Evolutionary conservation across 2,329 filamentous ascomycete genomes (phyloP).

Genomic region (Leptographium radiaticola): DNA sequence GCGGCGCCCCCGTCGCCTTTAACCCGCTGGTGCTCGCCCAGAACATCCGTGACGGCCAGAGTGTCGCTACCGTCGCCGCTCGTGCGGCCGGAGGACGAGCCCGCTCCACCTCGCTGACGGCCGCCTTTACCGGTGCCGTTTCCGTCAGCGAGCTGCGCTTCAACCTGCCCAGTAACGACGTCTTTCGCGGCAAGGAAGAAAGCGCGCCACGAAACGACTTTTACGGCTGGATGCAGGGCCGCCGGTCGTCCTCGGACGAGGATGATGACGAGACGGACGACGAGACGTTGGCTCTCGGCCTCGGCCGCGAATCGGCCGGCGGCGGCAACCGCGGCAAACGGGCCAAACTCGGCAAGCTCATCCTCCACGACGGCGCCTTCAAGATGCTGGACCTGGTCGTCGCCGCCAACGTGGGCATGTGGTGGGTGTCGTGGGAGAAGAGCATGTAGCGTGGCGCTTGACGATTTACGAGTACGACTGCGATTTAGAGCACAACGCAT

Average conservation of each 20-base stretch:
- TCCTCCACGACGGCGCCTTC: conserved; percentile 76
- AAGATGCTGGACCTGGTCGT: conserved; percentile 94
- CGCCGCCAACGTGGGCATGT: conserved; percentile 80
- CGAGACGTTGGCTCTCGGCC: conserved; percentile 35
- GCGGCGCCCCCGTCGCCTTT: conserved; percentile 18
- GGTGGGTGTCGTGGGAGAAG: conserved; percentile 79
- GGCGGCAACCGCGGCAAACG: conserved; percentile 75
- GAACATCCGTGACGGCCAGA: conserved; percentile 16
- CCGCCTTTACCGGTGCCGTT: conserved; percentile 23
- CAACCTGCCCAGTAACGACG: conserved; percentile 57
- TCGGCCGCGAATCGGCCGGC: conserved; percentile 74
- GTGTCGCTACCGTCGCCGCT: conserved; percentile 13
- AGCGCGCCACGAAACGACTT: conserved; percentile 5
- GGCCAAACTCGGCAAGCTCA: conserved; percentile 87
- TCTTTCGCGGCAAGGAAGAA: conserved; percentile 19
- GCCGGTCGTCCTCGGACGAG: conserved; percentile 10
- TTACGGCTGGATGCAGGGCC: conserved; percentile 22
- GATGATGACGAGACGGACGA: conserved; percentile 20
- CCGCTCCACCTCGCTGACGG: conserved; percentile 14
- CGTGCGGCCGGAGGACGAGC: conserved; percentile 6
- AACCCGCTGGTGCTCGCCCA: conserved; percentile 31
- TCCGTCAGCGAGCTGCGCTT: conserved; percentile 76
- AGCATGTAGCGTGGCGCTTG: conserved; percentile 12
- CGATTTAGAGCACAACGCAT: no score
- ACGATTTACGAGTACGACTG: background rate